A percentile compares a stretch with the other conserved stretches of the same genome.
phyloP scores from a whole-genome alignment of 441 rosid species.

The Syzygium malaccense region DNA sequence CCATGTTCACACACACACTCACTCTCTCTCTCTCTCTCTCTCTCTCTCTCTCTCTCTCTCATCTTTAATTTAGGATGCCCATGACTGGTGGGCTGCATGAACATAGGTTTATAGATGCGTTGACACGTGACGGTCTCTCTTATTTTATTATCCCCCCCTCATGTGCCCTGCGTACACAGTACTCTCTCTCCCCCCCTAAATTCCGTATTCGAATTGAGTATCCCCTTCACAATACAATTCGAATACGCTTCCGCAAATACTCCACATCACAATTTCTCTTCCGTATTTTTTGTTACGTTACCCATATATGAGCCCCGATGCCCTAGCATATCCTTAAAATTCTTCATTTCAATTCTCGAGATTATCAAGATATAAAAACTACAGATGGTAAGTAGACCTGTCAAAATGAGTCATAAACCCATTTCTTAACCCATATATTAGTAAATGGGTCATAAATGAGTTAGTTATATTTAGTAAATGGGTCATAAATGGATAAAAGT shows the following conservation, averaged over 20 bases:
- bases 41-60: too few species aligned
- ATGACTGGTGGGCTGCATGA: constrained; percentile 23
- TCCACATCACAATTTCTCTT: background rate
- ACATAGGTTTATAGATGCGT: constrained; percentile 4
- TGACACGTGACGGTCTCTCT: constrained; percentile 28
- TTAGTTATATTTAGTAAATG: too few species aligned
- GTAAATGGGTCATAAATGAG: too few species aligned
- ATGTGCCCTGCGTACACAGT: background rate
- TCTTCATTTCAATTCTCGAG: rapidly evolving
- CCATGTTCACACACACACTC: background rate
- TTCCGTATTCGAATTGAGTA: background rate
- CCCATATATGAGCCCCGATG: background rate
- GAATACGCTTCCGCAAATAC: background rate
- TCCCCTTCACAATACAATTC: background rate
- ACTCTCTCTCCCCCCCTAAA: background rate
- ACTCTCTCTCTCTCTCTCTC: too few species aligned
- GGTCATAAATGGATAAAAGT: too few species aligned
- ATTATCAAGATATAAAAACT: too few species aligned
- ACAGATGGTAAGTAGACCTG: too few species aligned
- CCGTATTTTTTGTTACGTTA: background rate
- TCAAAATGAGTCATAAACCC: too few species aligned
- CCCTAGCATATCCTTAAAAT: too few species aligned
- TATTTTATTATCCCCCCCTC: background rate
- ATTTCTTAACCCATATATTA: too few species aligned
- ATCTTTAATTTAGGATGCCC: background rate